Evolutionary conservation across 1,284 basidiomycete genomes (phyloP).

Genomic region (Limonomyces culmigenus): DNA sequence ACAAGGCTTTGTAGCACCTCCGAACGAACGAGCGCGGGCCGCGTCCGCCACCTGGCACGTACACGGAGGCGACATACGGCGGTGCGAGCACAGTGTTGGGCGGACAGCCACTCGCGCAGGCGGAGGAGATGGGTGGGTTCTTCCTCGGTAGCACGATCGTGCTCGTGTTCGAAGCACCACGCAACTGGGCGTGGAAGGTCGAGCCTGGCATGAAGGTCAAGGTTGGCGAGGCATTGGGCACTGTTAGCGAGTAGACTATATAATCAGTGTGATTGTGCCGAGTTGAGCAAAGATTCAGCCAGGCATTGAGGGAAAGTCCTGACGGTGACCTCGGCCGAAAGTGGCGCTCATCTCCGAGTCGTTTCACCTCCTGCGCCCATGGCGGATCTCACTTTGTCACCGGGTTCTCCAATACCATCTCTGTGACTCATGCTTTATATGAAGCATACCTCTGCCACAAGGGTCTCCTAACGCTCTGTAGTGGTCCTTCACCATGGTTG

Average conservation of each 20-base stretch:
- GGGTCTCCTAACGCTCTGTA: too few species aligned
- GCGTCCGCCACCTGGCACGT: conserved; percentile 76
- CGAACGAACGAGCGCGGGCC: conserved; percentile 70
- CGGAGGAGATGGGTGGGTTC: conserved; percentile 97
- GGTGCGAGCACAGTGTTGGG: conserved; percentile 67
- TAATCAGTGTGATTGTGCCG: too few species aligned
- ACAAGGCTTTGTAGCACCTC: conserved; percentile 37
- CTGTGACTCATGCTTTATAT: too few species aligned
- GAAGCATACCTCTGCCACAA: too few species aligned
- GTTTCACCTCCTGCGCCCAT: too few species aligned
- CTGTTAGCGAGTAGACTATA: conserved; percentile 21
- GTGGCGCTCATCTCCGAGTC: too few species aligned
- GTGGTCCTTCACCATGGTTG: conserved; percentile 23
- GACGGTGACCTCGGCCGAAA: too few species aligned
- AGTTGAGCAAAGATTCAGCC: too few species aligned
- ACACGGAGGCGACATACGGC: conserved; percentile 82
- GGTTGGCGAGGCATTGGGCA: conserved; percentile 68
- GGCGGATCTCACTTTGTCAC: too few species aligned
- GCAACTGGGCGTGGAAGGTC: conserved; percentile 69
- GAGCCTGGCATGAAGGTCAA: conserved; percentile 74
- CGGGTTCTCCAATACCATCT: too few species aligned
- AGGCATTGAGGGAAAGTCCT: too few species aligned
- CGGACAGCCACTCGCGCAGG: conserved; percentile 77
- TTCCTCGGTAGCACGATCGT: conserved; percentile 92
- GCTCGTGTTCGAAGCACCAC: conserved; percentile 90